Evolutionary conservation across 768 basidiomycete genomes (phyloP).

Genomic region (Mrakia hoshinonis): DNA sequence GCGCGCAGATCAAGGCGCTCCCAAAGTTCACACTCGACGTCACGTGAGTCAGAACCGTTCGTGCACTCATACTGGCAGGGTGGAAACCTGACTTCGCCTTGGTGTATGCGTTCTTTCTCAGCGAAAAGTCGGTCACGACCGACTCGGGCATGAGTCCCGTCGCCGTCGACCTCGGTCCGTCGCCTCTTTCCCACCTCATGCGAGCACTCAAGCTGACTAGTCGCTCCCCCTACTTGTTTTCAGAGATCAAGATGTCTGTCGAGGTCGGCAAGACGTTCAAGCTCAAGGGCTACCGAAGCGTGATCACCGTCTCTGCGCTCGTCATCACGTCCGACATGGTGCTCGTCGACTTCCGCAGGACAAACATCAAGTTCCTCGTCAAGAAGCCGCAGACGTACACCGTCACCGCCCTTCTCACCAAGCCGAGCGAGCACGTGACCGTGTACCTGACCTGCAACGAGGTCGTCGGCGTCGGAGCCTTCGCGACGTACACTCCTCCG

Average conservation of each 20-base stretch:
- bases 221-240: not conserved
- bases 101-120: not conserved
- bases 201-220: not conserved
- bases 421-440: conserved; percentile 13
- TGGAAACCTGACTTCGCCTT: not conserved
- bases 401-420: conserved; percentile 16
- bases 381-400: conserved; percentile 21
- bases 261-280: conserved; percentile 15
- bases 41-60: not conserved
- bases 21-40: conserved; percentile 21
- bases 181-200: no score
- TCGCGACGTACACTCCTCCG: conserved; percentile 11
- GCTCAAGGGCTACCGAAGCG: conserved; percentile 15
- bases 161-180: conserved; percentile 15
- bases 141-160: conserved; percentile 6
- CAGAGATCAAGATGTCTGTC: conserved; percentile 18
- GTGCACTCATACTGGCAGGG: not conserved
- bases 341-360: conserved; percentile 19
- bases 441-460: conserved; percentile 23
- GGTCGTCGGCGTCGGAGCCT: conserved; percentile 18
- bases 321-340: conserved; percentile 16
- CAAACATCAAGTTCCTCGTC: conserved; percentile 17
- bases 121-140: not conserved
- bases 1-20: conserved; percentile 23
- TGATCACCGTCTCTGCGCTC: conserved; percentile 14